Base-by-base conservation (phyloP, 345 rosid genomes). In the Rhodamnia rubescens region DNA sequence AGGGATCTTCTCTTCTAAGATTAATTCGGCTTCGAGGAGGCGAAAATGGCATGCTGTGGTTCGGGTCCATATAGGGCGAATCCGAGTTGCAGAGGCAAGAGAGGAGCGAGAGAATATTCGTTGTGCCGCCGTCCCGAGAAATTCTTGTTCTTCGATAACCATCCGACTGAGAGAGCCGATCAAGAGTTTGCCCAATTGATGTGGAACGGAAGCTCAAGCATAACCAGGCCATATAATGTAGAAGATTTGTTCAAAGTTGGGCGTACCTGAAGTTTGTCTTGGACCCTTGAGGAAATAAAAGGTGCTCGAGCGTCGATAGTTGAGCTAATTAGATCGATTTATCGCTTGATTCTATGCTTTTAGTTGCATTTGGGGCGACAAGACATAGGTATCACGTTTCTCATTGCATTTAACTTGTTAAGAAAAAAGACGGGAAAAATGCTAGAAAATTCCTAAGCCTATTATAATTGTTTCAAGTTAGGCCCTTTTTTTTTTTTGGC, bases 11-110 rank as follows among this genome's bases (percentile, higher is more conserved):
- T 61, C 11, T 61, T 16, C 21, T 64, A 29, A 4, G 32, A 7
- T 15, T 64, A 64, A 44, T 44, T 44, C 29, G 32, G 87, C 22
- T 86, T 89, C 32, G 27, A 89, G 51, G 85, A 82, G 22, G 58
- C 14, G 24, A 83, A 83, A 32, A 15, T 5, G 7, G 89, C 88
- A 15, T 81, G 85, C 21, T 89, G 89, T 64, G 88, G 89, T 4
- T 75, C 20, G 0, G 84, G 91, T 27, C 57, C 74, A 3, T 84
- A 80, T 29, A 42, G 85, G 8, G 87, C 58, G 36, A 64, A 2
- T 21, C 11, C 5, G 44, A 53, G 47, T 51, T 78, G 74, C 4
- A 29, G 74, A n/a, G 86, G 86, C 49, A 69, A 53, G 64, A 42
- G 83, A 32, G 74, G 64, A 4, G 83, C n/a, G 53, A 69, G 5